Evolutionary conservation across 495 filamentous ascomycete genomes (phyloP), one percentile per base, ranked within the genome.

Genomic region (Neurospora sublineolata): DNA sequence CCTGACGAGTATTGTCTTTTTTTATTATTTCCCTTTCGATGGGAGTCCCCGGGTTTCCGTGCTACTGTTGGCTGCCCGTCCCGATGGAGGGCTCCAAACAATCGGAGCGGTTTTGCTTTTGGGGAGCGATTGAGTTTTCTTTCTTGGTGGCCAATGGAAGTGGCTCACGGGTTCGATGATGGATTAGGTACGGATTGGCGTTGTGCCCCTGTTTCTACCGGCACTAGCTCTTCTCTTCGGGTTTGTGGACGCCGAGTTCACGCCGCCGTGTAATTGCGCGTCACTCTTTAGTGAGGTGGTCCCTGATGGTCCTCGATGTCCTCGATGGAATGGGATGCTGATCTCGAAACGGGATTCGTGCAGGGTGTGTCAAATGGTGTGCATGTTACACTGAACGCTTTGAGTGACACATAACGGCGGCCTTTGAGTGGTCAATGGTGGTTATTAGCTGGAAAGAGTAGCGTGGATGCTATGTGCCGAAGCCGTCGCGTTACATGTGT

Each of bases 401-500:
- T 52, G 46, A 69, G 42, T 71, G 70, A 68, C 72, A 75, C 75
- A 75, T 72, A 68, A 75, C 71, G 75, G 68, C 67, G 42, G 30
- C 38, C 27, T 75, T 41, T 75, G 69, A 76, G 39, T 78, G 76
- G 73, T 74, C 76, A 76, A 74, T 75, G 52, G 52, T 64, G 23
- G 27, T 33, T 64, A 30, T 33, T 64, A 64, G 52, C 27, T 64
- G 52, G 52, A 64, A 33, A 64, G 27, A 64, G 23, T 30, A 60
- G 52, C 52, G 52, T 60, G 52, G 12, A 23, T 60, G 27, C 23
- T 33, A 7, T 64, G 52, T 64, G 52, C 52, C 52, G 27, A 64
- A 64, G 52, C 52, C 27, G 52, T 64, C 52, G 52, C 27, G 52
- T 64, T 64, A 33, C 52, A 60, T 30, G 9, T 58, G 52, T 14